Conservation (phyloP, 2,329 filamentous ascomycete genomes). For the Verticillium dahliae region DNA sequence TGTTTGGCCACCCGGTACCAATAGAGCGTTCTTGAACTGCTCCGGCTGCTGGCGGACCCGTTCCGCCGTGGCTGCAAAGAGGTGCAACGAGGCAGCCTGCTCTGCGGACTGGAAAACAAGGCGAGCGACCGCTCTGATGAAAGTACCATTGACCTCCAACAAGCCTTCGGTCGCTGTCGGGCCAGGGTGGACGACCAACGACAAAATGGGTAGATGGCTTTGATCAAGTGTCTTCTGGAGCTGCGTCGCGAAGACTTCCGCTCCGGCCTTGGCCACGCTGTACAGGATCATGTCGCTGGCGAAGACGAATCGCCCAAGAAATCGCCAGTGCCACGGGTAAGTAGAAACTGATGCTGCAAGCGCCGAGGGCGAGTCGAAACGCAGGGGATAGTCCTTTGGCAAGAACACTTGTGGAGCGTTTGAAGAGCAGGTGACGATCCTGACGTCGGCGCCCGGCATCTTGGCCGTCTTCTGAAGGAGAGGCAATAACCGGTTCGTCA, state of each 20-base stretch:
- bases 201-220: slow-evolving; percentile 6
- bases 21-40: slow-evolving; percentile 9
- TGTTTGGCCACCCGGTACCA: slow-evolving; percentile 5
- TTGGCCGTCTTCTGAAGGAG: slow-evolving; percentile 14
- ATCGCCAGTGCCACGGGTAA: slow-evolving; percentile 9
- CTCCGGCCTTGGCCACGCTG: slow-evolving; percentile 14
- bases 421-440: slow-evolving; percentile 14
- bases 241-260: slow-evolving; percentile 11
- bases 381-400: slow-evolving; percentile 9
- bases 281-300: slow-evolving; percentile 15
- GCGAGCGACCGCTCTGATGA: slow-evolving; percentile 3
- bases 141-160: not conserved
- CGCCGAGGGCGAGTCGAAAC: slow-evolving; percentile 8
- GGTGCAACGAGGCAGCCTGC: slow-evolving; percentile 5
- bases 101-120: slow-evolving; percentile 7
- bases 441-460: slow-evolving; percentile 13
- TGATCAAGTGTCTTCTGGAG: slow-evolving; percentile 11
- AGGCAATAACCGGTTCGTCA: slow-evolving; percentile 18
- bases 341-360: slow-evolving; percentile 5
- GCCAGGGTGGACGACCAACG: slow-evolving; percentile 13
- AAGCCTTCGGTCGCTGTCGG: slow-evolving; percentile 7
- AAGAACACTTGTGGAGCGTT: slow-evolving; percentile 7
- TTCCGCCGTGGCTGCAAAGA: slow-evolving; percentile 11
- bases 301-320: slow-evolving; percentile 6
- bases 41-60: slow-evolving; percentile 2